Percentiles rank a stretch among this genome's conserved stretches.
Evolutionary conservation across 2,329 filamentous ascomycete genomes (phyloP).

Genomic region (Fusarium phyllophilum): DNA sequence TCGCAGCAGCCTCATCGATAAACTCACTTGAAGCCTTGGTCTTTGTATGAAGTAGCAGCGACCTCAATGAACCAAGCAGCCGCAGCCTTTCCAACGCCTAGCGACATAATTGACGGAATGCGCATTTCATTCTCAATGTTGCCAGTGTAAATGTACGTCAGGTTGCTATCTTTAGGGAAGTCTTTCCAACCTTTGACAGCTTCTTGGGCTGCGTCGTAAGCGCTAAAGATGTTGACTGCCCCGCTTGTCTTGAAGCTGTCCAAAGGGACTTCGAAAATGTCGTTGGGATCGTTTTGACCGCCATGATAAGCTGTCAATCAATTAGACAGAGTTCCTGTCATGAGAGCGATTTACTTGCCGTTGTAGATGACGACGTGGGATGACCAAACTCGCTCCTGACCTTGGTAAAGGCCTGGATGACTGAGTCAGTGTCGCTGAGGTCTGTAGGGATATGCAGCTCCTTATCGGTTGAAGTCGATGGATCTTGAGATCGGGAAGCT

Average conservation of each 20-base stretch:
- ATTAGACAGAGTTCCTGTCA: accelerated
- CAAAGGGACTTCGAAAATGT: neutral
- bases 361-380: conserved; percentile 13
- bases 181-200: neutral
- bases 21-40: neutral
- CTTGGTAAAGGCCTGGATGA: neutral
- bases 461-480: neutral
- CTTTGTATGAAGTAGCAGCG: neutral
- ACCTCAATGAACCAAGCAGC: neutral
- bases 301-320: neutral
- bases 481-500: neutral
- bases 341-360: accelerated
- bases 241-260: neutral
- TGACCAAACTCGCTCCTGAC: neutral
- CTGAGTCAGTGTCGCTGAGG: neutral
- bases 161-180: neutral
- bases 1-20: accelerated
- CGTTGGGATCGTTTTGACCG: neutral
- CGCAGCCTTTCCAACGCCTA: conserved; percentile 14
- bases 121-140: conserved; percentile 8
- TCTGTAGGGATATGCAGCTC: conserved; percentile 4
- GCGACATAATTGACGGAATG: neutral
- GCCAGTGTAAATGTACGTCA: conserved; percentile 1
- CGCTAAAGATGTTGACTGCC: neutral
- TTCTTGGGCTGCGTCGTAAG: conserved; percentile 12